Evolutionary conservation across 352 stramenopile species (phyloP), one percentile per base, ranked within the genome.

Genomic region (Phytophthora pisi): DNA sequence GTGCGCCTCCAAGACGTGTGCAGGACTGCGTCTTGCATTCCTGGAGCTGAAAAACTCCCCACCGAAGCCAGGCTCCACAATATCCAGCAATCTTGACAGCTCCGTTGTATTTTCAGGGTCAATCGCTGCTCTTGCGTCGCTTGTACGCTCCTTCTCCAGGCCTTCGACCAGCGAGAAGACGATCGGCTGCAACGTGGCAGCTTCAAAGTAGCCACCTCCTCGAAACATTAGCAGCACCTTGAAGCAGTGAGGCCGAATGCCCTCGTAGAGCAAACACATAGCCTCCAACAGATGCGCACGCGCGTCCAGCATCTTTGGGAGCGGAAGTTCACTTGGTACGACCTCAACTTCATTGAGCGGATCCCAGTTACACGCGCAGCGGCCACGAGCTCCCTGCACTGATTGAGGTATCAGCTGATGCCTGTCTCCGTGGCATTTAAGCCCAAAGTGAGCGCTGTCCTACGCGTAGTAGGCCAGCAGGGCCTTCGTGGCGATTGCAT

Each of bases 141-240:
- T 40, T 28, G 24, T 26, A 43, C 36, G 31, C 7, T 51, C 8
- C 13, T 64, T 64, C 23, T 64, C 31, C 2, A 64, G 11, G 3
- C 30, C 57, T 42, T 56, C 57, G 20, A 31, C 36, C 8, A 64
- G 57, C 46, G 57, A 64, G 15, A 51, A 64, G 11, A 57, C 47
- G 8, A 64, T 30, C 11, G 57, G 46, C n/a, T 64, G 57, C 46
- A 57, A 20, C 4, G 46, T 57, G 31, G 15, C 46, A n/a, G 20
- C 28, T 51, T 24, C 11, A 18, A 50, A 42, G 9, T 24, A 57
- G 5, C 57, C 51, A 15, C 26, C 24, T 34, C 23, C 46, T 8
- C 24, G 9, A 52, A 52, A 52, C 46, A 52, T 34, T 20, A 20
- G 46, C 4, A 66, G 42, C 26, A 60, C 11, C 30, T 46, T 46